A percentile compares a stretch with the other conserved stretches of the same genome.
These are phyloP conservation scores for Epichloe gansuensis DNA, from an alignment of 2,329 filamentous ascomycete genomes.

Conservation along the genomic window DNA sequence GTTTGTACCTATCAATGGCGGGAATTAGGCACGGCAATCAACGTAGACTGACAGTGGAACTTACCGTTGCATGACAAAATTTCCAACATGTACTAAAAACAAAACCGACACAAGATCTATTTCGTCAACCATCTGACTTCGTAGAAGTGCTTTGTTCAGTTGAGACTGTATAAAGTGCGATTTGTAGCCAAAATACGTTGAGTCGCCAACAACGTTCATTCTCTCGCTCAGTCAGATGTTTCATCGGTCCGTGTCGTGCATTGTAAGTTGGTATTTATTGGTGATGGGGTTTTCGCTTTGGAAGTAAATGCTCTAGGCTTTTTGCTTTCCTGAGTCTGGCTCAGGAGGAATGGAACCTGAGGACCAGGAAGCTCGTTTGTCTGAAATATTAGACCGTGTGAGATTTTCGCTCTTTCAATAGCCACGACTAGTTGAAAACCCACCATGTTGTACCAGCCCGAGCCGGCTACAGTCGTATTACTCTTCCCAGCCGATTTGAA, in stretches of 20 bases:
- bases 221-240: not conserved
- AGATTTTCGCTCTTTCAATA: not conserved
- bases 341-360: not conserved
- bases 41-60: not conserved
- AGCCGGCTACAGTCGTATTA: constrained; percentile 59
- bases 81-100: not conserved
- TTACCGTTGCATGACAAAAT: not conserved
- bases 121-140: not conserved
- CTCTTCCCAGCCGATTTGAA: constrained; percentile 61
- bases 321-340: not conserved
- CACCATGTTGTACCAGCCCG: constrained; percentile 77
- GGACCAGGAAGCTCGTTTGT: constrained; percentile 1
- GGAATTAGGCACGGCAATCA: not conserved
- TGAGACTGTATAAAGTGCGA: not conserved
- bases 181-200: not conserved
- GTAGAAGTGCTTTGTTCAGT: not conserved
- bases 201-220: no score
- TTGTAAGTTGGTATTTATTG: not conserved
- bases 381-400: not conserved
- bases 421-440: constrained; percentile 11
- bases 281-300: not conserved
- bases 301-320: not conserved
- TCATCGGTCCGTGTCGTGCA: not conserved
- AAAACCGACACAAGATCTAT: not conserved
- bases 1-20: not conserved